These are phyloP conservation scores for Acacia melanoxylon DNA, from an alignment of 306 rosid species.

Conservation along the genomic window DNA sequence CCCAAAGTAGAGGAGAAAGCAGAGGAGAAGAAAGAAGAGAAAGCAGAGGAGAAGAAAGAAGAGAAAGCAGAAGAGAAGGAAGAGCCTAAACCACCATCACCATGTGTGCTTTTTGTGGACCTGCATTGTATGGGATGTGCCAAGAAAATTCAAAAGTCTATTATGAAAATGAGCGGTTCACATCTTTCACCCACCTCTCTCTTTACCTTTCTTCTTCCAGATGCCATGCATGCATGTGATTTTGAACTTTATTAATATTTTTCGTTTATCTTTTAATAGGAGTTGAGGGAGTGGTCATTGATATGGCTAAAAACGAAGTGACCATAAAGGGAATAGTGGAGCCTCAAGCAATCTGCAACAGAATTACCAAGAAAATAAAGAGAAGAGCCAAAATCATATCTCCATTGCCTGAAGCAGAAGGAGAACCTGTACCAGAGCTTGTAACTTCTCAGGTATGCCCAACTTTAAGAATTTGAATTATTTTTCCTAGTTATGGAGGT, in stretches of 20 bases:
- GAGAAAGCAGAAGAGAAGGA: constrained; percentile 40
- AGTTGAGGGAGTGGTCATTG: constrained; percentile 67
- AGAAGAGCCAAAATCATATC: constrained; percentile 67
- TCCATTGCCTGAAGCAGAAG: constrained; percentile 72
- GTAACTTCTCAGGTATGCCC: constrained; percentile 71
- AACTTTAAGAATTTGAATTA: background rate
- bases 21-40: constrained; percentile 26
- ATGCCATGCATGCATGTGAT: background rate
- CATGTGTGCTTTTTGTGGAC: constrained; percentile 69
- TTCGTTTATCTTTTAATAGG: constrained; percentile 41
- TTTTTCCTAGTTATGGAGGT: background rate
- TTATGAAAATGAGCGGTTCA: constrained; percentile 70
- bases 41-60: constrained; percentile 39
- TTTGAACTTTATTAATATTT: background rate
- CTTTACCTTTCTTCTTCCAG: background rate
- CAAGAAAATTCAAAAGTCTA: constrained; percentile 73
- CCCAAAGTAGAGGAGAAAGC: constrained; percentile 7
- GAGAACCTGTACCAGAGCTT: constrained; percentile 83
- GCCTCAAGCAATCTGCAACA: constrained; percentile 69
- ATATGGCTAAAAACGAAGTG: constrained; percentile 78
- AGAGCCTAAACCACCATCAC: constrained; percentile 62
- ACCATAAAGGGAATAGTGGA: constrained; percentile 81
- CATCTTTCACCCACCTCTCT: background rate
- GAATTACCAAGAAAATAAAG: constrained; percentile 63
- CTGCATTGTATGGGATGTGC: constrained; percentile 90